These are phyloP conservation scores for Solanum aculeatissimum DNA, from an alignment of 305 asterid species.

Conservation along the genomic window DNA sequence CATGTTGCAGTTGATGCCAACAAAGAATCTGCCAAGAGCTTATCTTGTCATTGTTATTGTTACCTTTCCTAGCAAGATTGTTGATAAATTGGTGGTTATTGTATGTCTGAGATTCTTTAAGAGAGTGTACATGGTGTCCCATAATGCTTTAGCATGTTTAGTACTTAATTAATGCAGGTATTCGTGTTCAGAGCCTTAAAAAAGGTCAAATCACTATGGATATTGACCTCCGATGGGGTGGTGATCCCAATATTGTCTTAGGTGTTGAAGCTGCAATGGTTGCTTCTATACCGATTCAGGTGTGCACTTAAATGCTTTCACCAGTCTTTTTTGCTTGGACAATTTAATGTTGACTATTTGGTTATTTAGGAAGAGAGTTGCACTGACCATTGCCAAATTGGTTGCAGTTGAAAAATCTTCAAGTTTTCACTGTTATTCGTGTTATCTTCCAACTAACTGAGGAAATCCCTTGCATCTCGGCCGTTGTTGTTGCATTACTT, in stretches of 20 bases:
- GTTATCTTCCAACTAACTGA: conserved; percentile 93
- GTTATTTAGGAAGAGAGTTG: background rate
- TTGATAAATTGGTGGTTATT: background rate
- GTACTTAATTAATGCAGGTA: conserved; percentile 42
- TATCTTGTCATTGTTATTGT: background rate
- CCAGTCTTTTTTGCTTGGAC: background rate
- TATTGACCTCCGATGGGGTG: conserved; percentile 98
- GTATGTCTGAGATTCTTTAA: background rate
- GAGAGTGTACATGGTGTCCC: background rate
- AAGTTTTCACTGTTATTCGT: conserved; percentile 92
- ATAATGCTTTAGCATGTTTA: background rate
- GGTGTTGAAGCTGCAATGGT: conserved; percentile 95
- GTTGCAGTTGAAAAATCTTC: conserved; percentile 93
- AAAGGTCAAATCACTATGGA: conserved; percentile 99
- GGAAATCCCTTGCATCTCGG: conserved; percentile 97
- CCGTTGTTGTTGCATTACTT: conserved; percentile 96
- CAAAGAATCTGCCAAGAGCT: background rate
- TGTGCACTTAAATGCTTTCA: conserved; percentile 12
- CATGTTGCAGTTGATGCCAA: background rate
- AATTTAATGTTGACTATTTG: background rate
- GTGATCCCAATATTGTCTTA: conserved; percentile 90
- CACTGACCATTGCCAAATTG: conserved; percentile 1
- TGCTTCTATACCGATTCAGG: conserved; percentile 98
- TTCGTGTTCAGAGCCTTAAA: conserved; percentile 97
- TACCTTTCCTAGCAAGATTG: background rate